Conservation (phyloP, 352 stramenopile genomes). For the Pythium insidiosum region DNA sequence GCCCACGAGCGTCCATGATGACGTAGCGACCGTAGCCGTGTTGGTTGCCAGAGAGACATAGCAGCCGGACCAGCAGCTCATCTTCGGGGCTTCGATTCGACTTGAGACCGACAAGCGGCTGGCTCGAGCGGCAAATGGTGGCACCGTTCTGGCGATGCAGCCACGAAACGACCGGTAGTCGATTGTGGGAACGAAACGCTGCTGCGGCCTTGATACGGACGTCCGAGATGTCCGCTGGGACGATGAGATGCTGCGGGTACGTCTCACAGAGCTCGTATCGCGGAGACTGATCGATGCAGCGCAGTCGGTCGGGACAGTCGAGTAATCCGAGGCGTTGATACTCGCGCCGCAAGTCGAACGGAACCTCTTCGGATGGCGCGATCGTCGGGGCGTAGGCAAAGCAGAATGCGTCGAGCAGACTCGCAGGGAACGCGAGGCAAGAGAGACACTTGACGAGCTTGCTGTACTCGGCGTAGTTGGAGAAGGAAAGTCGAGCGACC, state of each 20-base stretch:
- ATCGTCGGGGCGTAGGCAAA: constrained; percentile 68
- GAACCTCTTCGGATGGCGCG: constrained; percentile 63
- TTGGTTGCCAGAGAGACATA: constrained; percentile 56
- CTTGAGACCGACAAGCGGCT: constrained; percentile 76
- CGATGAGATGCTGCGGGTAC: constrained; percentile 92
- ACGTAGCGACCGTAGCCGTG: constrained; percentile 46
- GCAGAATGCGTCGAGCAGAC: constrained; percentile 74
- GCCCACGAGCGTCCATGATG: constrained; percentile 79
- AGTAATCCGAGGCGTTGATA: constrained; percentile 76
- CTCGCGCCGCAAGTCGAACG: constrained; percentile 73
- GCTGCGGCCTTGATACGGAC: constrained; percentile 69
- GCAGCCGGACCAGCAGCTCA: constrained; percentile 57
- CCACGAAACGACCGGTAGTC: constrained; percentile 72
- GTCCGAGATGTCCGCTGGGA: constrained; percentile 89
- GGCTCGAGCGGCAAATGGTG: constrained; percentile 74
- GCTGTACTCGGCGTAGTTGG: constrained; percentile 63
- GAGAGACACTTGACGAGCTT: constrained; percentile 74
- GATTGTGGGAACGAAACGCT: constrained; percentile 59
- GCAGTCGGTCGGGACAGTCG: constrained; percentile 43
- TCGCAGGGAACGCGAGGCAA: constrained; percentile 63
- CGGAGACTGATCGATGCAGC: constrained; percentile 69
- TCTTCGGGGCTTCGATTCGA: constrained; percentile 69
- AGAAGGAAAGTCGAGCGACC: constrained; percentile 53
- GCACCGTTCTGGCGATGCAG: constrained; percentile 62
- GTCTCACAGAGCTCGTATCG: constrained; percentile 89